phyloP scores from a whole-genome alignment of 257 asterid species.

The Solanum bulbocastanum region DNA sequence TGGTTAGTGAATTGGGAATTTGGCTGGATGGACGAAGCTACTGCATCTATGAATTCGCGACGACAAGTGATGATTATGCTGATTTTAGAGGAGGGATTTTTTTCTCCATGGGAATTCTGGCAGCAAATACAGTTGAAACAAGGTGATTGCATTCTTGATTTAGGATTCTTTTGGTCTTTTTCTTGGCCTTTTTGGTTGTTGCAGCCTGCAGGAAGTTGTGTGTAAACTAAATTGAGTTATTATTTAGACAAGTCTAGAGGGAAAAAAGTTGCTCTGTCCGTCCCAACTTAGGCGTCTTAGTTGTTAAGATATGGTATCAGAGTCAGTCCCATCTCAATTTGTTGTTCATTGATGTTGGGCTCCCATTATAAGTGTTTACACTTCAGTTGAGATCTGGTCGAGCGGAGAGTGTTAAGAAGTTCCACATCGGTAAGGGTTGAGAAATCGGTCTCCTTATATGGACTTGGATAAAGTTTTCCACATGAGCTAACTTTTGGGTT shows the following conservation, averaged over 20 bases:
- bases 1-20: slow-evolving; percentile 55
- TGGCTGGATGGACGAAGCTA: slow-evolving; percentile 35
- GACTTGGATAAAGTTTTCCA: no score
- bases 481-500: no score
- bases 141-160: slow-evolving; percentile 33
- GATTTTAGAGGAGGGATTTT: not conserved
- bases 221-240: not conserved
- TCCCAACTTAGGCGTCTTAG: not conserved
- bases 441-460: no score
- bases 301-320: no score
- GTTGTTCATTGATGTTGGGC: no score
- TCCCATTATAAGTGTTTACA: no score
- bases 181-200: not conserved
- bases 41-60: slow-evolving; percentile 26
- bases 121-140: slow-evolving; percentile 36
- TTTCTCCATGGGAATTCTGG: slow-evolving; percentile 1
- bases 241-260: not conserved
- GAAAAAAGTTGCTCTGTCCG: not conserved
- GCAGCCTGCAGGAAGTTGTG: not conserved
- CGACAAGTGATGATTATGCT: slow-evolving; percentile 11
- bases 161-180: not conserved
- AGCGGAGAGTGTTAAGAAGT: no score
- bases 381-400: no score
- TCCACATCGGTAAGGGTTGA: no score
- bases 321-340: no score